phyloP scores from a whole-genome alignment of 805 yeast species.

The Kodamaea laetipori region DNA sequence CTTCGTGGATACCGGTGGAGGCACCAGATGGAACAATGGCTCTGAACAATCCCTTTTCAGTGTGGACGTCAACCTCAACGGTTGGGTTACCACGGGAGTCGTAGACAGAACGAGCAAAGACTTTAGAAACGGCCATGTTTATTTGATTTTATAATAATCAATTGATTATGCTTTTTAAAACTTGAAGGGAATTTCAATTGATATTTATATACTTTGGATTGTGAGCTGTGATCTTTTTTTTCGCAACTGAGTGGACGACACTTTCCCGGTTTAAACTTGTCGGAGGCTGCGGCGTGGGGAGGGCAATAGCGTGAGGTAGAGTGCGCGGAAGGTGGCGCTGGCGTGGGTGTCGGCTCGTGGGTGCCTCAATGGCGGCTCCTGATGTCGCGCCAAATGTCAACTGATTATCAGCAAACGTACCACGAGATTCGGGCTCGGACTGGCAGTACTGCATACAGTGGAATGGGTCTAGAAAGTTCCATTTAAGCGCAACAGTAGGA shows the following conservation, averaged over 20 bases:
- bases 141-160: constrained; percentile 15
- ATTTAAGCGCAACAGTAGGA: too few relatives aligned
- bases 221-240: background rate
- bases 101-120: constrained; percentile 95
- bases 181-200: constrained; percentile 6
- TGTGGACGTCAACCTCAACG: constrained; percentile 95
- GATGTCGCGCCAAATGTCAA: constrained; percentile 8
- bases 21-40: constrained; percentile 99
- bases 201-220: background rate
- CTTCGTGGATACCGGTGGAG: constrained; percentile 98
- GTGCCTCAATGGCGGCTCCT: background rate
- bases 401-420: background rate
- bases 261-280: constrained; percentile 29
- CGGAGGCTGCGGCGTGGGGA: constrained; percentile 14
- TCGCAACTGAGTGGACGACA: constrained; percentile 24
- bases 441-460: background rate
- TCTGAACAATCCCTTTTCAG: constrained; percentile 92
- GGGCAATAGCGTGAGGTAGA: constrained; percentile 6
- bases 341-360: too few relatives aligned
- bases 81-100: constrained; percentile 99
- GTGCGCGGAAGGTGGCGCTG: too few relatives aligned
- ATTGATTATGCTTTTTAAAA: constrained; percentile 11
- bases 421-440: constrained; percentile 16
- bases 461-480: constrained; percentile 10
- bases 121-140: constrained; percentile 80